Percentiles rank a stretch among this genome's conserved stretches.
Evolutionary conservation across 768 basidiomycete species (phyloP).

Genomic region (Chalciporus pseudorubinellus): DNA sequence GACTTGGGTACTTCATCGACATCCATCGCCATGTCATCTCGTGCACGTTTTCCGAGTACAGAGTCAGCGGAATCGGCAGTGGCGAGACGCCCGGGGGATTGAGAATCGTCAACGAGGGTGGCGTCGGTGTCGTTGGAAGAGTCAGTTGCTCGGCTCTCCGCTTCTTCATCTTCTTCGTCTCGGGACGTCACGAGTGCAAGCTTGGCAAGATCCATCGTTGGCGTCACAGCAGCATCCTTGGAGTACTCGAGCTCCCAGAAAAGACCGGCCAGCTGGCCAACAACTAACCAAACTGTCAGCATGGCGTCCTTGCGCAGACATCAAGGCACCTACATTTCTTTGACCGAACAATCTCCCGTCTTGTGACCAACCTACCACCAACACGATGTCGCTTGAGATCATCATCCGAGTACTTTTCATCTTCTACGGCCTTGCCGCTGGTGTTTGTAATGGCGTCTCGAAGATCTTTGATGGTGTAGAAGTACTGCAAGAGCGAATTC

Average conservation of each 20-base stretch:
- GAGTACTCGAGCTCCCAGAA: slow-evolving; percentile 75
- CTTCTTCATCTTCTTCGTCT: slow-evolving; percentile 85
- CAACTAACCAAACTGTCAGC: slow-evolving; percentile 49
- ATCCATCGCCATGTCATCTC: slow-evolving; percentile 53
- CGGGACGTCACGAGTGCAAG: slow-evolving; percentile 87
- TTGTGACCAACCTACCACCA: slow-evolving; percentile 79
- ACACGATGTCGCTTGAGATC: slow-evolving; percentile 83
- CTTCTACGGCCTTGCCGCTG: slow-evolving; percentile 54
- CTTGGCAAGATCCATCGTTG: slow-evolving; percentile 84
- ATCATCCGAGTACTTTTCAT: slow-evolving; percentile 75
- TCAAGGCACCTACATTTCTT: slow-evolving; percentile 64
- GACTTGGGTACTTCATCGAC: slow-evolving; percentile 46
- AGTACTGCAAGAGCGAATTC: slow-evolving; percentile 80
- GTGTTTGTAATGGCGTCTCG: slow-evolving; percentile 67
- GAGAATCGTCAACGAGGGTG: slow-evolving; percentile 78
- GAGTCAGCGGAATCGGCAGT: slow-evolving; percentile 40
- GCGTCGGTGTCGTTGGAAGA: slow-evolving; percentile 87
- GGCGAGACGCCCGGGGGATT: slow-evolving; percentile 26
- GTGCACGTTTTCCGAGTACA: slow-evolving; percentile 68
- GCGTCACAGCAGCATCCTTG: slow-evolving; percentile 68
- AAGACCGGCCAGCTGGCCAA: slow-evolving; percentile 72
- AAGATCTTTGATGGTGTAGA: slow-evolving; percentile 92
- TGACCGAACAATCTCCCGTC: slow-evolving; percentile 78
- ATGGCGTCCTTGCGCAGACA: slow-evolving; percentile 6
- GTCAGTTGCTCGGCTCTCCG: slow-evolving; percentile 68